Conservation (phyloP, 2,329 filamentous ascomycete species). For the Curvularia eragrostidis region DNA sequence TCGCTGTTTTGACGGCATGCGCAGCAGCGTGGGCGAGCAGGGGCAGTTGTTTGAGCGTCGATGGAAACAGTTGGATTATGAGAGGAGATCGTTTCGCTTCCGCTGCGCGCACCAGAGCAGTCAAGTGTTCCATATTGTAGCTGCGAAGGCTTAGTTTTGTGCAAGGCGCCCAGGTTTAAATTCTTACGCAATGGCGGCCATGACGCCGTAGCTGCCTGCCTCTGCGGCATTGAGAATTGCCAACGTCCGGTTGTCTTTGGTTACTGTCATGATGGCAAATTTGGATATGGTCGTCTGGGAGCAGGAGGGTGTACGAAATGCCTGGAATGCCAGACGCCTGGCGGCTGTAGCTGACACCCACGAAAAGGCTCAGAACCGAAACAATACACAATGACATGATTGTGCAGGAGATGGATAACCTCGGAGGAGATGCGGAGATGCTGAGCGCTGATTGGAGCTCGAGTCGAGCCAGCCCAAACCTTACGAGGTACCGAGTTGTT, state of each 20-base stretch:
- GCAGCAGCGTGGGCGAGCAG: conserved; percentile 54
- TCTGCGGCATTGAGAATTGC: conserved; percentile 64
- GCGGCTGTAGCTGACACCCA: neutral
- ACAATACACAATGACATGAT: neutral
- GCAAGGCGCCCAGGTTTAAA: no score
- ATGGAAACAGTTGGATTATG: conserved; percentile 57
- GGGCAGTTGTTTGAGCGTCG: conserved; percentile 70
- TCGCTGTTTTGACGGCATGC: conserved; percentile 50
- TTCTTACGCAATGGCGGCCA: conserved; percentile 53
- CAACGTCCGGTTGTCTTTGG: conserved; percentile 39
- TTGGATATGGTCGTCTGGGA: neutral
- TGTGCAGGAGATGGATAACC: neutral
- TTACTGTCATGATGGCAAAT: conserved; percentile 22
- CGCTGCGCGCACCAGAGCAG: conserved; percentile 44
- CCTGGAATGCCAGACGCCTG: neutral
- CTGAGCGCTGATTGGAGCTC: conserved; percentile 14
- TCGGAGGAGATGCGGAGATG: conserved; percentile 9
- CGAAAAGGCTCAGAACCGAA: conserved; percentile 10
- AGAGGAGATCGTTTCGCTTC: conserved; percentile 44
- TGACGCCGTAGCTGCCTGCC: conserved; percentile 64
- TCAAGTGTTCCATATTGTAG: conserved; percentile 48
- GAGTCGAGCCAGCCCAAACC: conserved; percentile 11
- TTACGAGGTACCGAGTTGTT: neutral
- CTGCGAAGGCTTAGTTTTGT: conserved; percentile 22
- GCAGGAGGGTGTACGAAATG: neutral